Percentiles rank a stretch among this genome's conserved stretches.
Conservation (phyloP, 192 early-diverging fungal species). For the Spizellomyces punctatus region DNA sequence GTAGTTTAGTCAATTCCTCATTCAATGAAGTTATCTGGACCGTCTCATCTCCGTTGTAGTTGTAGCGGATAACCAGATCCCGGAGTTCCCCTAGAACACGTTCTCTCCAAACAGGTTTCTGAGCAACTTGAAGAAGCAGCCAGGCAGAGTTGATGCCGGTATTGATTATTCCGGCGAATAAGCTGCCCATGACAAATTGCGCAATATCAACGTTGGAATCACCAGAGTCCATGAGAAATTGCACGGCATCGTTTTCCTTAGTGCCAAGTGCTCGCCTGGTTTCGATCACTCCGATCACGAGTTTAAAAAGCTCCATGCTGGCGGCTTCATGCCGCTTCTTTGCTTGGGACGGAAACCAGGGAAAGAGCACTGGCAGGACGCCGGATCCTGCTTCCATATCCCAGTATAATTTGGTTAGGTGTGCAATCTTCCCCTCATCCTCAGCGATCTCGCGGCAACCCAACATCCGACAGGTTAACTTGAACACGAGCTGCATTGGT, state of each 20-base stretch:
- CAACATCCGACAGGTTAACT: neutral
- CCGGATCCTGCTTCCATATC: neutral
- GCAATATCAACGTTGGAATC: slow-evolving; percentile 1
- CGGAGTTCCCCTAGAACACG: neutral
- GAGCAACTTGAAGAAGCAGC: slow-evolving; percentile 1
- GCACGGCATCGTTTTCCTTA: neutral
- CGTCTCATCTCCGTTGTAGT: neutral
- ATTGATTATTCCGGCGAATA: neutral
- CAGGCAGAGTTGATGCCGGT: neutral
- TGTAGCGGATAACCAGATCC: neutral
- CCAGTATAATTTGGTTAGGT: neutral
- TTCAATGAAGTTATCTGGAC: neutral
- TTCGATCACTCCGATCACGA: neutral
- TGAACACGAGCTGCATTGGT: neutral
- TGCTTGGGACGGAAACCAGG: neutral
- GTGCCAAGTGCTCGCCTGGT: neutral
- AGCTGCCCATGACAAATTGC: neutral
- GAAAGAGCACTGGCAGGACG: neutral
- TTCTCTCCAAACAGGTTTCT: neutral
- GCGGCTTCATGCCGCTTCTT: slow-evolving; percentile 1
- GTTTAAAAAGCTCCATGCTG: neutral
- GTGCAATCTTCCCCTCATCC: neutral
- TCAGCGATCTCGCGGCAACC: neutral
- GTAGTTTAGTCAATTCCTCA: neutral
- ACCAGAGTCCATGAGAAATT: neutral